Evolutionary conservation across 306 rosid species (phyloP).

Genomic region (Glycine latifolia): DNA sequence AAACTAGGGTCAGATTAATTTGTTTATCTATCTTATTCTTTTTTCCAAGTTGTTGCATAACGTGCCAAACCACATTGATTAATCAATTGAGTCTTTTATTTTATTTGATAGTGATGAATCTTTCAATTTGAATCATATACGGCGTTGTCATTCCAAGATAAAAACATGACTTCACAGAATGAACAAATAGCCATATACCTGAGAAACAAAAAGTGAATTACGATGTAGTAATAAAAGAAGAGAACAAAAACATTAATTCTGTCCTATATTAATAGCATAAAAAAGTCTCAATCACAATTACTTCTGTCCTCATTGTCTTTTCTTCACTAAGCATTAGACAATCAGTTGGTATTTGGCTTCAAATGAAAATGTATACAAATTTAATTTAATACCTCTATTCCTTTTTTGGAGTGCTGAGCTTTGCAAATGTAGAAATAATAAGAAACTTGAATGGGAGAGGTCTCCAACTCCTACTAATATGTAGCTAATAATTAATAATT

Average conservation of each 20-base stretch:
- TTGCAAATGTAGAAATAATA: slow-evolving; percentile 11
- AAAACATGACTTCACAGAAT: neutral
- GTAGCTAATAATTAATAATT: neutral
- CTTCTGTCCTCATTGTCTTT: slow-evolving; percentile 17
- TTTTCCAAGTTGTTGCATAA: neutral
- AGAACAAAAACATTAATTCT: neutral
- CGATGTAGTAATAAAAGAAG: neutral
- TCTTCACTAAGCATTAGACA: slow-evolving; percentile 20
- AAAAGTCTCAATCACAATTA: slow-evolving; percentile 2
- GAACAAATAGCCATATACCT: neutral
- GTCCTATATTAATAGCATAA: neutral
- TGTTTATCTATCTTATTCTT: neutral
- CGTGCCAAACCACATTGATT: slow-evolving; percentile 15
- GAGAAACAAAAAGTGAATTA: neutral
- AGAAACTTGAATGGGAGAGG: slow-evolving; percentile 33
- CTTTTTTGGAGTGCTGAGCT: neutral
- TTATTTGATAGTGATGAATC: neutral
- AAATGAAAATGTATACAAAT: neutral
- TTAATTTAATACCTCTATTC: neutral
- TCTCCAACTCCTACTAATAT: slow-evolving; percentile 33
- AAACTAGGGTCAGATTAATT: neutral
- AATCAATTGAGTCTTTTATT: neutral
- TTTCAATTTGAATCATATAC: neutral
- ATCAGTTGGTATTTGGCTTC: slow-evolving; percentile 20
- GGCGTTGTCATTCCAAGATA: neutral